phyloP scores from a whole-genome alignment of 805 yeast species.

The Suhomyces vadensis region DNA sequence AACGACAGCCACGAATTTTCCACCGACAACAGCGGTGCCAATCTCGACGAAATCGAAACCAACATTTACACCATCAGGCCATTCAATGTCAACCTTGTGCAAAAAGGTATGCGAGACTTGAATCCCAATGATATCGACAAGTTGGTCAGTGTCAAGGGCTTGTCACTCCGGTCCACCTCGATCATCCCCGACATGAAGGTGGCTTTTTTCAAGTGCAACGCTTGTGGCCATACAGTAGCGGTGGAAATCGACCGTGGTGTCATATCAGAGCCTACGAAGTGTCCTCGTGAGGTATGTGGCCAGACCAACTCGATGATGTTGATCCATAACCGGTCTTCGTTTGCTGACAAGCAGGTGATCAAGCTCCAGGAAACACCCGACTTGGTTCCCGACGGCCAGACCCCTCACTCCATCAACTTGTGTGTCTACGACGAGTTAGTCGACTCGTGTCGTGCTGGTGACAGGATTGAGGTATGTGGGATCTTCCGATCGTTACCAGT shows the following conservation, averaged over 20 bases:
- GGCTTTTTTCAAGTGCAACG: constrained; percentile 92
- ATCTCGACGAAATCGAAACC: constrained; percentile 72
- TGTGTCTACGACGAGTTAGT: constrained; percentile 96
- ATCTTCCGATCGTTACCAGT: constrained; percentile 92
- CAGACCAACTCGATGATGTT: constrained; percentile 85
- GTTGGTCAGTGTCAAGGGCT: constrained; percentile 85
- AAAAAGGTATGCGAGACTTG: constrained; percentile 23
- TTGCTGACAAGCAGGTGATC: constrained; percentile 93
- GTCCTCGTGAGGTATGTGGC: constrained; percentile 87
- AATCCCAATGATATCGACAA: constrained; percentile 59
- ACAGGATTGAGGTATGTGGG: constrained; percentile 92
- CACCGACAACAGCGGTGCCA: constrained; percentile 27
- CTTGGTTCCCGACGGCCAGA: constrained; percentile 95
- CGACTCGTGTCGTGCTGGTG: constrained; percentile 95
- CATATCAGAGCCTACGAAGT: constrained; percentile 87
- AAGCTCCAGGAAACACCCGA: constrained; percentile 96
- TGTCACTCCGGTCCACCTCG: constrained; percentile 84
- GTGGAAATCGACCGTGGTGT: constrained; percentile 94
- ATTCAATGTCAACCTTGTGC: constrained; percentile 66
- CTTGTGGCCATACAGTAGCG: constrained; percentile 88
- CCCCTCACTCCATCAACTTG: constrained; percentile 92
- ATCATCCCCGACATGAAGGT: constrained; percentile 97
- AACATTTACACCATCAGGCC: constrained; percentile 87
- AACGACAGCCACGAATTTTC: constrained; percentile 43
- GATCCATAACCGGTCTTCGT: constrained; percentile 87